These are phyloP conservation scores for Diaporthe caulivora DNA, from an alignment of 2,329 filamentous ascomycete species.

Conservation along the genomic window DNA sequence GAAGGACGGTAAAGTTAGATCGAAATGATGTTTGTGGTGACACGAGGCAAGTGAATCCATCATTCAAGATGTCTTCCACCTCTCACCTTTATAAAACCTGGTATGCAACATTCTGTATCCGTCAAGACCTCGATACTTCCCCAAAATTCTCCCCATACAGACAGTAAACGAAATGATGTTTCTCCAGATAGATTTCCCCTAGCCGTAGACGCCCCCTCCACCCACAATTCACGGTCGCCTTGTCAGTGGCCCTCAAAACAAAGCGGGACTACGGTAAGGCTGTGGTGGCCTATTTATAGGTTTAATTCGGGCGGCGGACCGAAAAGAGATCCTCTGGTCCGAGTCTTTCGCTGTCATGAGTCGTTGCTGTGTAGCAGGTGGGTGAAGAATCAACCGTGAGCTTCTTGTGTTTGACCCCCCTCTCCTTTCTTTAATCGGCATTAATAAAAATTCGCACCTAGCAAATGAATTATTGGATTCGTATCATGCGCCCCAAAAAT, in stretches of 20 bases:
- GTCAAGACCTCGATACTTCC: background rate
- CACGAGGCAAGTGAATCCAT: background rate
- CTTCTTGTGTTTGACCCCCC: background rate
- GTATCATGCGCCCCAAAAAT: background rate
- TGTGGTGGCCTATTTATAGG: slow-evolving; percentile 11
- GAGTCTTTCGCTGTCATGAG: background rate
- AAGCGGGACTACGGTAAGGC: slow-evolving; percentile 1
- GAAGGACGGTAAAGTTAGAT: background rate
- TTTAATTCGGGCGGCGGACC: background rate
- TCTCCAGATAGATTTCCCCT: slow-evolving; percentile 1
- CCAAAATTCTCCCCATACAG: background rate
- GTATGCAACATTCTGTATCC: background rate
- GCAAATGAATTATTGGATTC: background rate
- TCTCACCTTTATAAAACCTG: background rate
- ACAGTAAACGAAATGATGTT: background rate
- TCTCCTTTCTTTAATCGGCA: background rate
- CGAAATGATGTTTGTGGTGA: background rate
- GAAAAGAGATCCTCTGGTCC: slow-evolving; percentile 4
- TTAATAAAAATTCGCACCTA: background rate
- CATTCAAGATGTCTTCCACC: background rate
- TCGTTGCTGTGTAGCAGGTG: background rate
- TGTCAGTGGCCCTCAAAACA: background rate
- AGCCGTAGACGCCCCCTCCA: background rate
- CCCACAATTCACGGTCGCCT: background rate
- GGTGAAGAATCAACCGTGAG: background rate